Evolutionary conservation across 2,329 filamentous ascomycete genomes (phyloP).

Genomic region (Fusarium staphyleae): DNA sequence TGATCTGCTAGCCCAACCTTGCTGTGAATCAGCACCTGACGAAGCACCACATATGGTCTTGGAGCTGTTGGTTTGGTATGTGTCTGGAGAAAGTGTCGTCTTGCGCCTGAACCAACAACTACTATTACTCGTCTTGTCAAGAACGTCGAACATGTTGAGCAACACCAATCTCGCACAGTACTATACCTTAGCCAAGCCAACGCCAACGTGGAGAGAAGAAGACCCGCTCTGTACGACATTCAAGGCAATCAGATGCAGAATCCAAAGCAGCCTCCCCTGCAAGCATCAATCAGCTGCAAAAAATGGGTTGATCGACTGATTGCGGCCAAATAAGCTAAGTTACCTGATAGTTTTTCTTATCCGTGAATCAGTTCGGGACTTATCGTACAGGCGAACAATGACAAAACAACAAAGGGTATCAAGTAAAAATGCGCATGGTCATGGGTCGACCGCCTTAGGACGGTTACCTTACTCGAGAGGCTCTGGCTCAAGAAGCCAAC

Average conservation of each 20-base stretch:
- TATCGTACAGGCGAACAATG: constrained; percentile 8
- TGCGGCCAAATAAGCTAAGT: constrained; percentile 24
- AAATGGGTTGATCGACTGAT: constrained; percentile 41
- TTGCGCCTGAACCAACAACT: constrained; percentile 7
- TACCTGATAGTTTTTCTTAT: constrained; percentile 34
- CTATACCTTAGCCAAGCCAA: constrained; percentile 9
- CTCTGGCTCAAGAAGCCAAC: constrained; percentile 22
- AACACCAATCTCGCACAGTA: constrained; percentile 26
- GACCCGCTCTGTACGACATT: constrained; percentile 33
- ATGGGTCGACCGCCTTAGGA: constrained; percentile 13
- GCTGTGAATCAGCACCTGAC: background rate
- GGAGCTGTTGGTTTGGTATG: background rate
- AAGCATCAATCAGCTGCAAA: constrained; percentile 24
- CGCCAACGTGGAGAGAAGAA: constrained; percentile 33
- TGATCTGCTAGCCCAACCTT: background rate
- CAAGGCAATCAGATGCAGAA: constrained; percentile 34
- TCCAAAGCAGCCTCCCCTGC: constrained; percentile 22
- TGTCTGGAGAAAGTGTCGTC: constrained; percentile 1
- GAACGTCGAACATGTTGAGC: constrained; percentile 10
- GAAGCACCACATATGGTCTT: too few relatives aligned
- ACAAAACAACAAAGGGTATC: constrained; percentile 27
- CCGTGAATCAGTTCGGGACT: constrained; percentile 24
- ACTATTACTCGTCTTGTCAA: constrained; percentile 14
- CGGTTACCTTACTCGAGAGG: constrained; percentile 12
- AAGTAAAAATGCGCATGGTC: constrained; percentile 23